Conservation (phyloP, 352 stramenopile species). For the Phytopythium litorale region DNA sequence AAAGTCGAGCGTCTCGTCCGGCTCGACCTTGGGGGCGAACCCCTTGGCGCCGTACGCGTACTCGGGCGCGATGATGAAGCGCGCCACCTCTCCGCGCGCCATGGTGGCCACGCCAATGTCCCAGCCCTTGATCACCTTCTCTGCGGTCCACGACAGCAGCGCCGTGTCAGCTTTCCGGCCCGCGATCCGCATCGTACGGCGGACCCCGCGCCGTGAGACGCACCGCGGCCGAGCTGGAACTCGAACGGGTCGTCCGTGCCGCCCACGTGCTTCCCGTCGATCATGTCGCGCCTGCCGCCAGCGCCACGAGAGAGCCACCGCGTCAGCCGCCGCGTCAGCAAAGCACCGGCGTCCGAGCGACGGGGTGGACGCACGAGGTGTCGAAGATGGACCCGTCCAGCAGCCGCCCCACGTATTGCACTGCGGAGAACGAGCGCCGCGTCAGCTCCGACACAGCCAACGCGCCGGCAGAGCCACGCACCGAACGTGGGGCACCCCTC, state of each 20-base stretch:
- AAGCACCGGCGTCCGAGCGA: neutral
- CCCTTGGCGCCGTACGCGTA: conserved; percentile 78
- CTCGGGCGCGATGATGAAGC: conserved; percentile 81
- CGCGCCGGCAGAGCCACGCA: conserved; percentile 9
- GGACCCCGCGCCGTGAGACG: neutral
- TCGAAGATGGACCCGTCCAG: conserved; percentile 87
- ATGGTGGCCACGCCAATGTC: conserved; percentile 84
- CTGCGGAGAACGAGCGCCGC: conserved; percentile 14
- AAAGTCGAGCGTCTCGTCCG: conserved; percentile 83
- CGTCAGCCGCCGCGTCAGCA: neutral
- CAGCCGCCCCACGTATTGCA: conserved; percentile 81
- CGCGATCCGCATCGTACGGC: neutral
- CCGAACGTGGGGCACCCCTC: conserved; percentile 82
- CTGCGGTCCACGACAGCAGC: conserved; percentile 13
- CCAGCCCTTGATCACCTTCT: conserved; percentile 86
- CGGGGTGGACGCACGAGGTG: conserved; percentile 46
- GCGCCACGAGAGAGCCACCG: neutral
- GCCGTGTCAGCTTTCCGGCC: conserved; percentile 1
- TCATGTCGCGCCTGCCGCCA: conserved; percentile 51
- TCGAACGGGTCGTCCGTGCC: conserved; percentile 84
- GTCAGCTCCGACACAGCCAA: neutral
- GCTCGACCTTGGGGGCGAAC: conserved; percentile 82
- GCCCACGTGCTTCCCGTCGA: conserved; percentile 78
- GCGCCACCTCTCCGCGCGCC: conserved; percentile 67
- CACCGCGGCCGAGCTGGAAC: conserved; percentile 78